Evolutionary conservation across 768 basidiomycete genomes (phyloP), one percentile per base, ranked within the genome.

Genomic region (Naematelia encephala): DNA sequence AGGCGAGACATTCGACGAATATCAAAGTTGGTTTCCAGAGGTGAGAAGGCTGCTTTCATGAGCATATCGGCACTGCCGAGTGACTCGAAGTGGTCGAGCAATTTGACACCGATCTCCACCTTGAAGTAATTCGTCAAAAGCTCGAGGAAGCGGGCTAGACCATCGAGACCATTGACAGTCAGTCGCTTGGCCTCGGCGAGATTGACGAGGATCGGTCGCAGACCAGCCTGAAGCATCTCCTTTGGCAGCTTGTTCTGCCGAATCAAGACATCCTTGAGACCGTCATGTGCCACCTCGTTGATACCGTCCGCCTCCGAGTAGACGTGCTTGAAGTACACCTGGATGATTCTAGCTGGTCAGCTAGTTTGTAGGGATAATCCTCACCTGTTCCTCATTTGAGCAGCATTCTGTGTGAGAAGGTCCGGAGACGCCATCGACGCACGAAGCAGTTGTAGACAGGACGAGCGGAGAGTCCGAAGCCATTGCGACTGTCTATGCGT

Each of bases 81-180:
- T 34, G 88, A 85, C 44, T 87, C 86, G 79, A 94, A 97, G 75
- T 99, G 96, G 69, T 98, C 96, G 21, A 99, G 81, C 5, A 99
- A 84, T 78, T 99, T 99, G 76, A 90, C 85, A 0, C 96, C 96
- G 60, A 99, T 98, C 80, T 99, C 96, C 16, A 99, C 94, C 77
- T 97, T 98, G 85, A 99, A 99, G 79, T 99, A 98, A 76, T 97
- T 97, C 39, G 92, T 96, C 56, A 99, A 79, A 5, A 99, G 83
- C 75, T 96, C 91, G 50, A 99, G 81, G 50, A 99, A 83, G 12
- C 94, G 86, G 12, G 93, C 94, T 22, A 99, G 81, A 2, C 96
- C 96, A 75, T 99, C 92, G 3, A 78, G 64, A 10, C 93, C 93
- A 3, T 89, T 84, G 23, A 96, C 89, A 5, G 91, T 92, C 29